Percentiles rank a stretch among this genome's conserved stretches.
phyloP scores from a whole-genome alignment of 345 rosid genomes.

The Schrenkiella parvula region DNA sequence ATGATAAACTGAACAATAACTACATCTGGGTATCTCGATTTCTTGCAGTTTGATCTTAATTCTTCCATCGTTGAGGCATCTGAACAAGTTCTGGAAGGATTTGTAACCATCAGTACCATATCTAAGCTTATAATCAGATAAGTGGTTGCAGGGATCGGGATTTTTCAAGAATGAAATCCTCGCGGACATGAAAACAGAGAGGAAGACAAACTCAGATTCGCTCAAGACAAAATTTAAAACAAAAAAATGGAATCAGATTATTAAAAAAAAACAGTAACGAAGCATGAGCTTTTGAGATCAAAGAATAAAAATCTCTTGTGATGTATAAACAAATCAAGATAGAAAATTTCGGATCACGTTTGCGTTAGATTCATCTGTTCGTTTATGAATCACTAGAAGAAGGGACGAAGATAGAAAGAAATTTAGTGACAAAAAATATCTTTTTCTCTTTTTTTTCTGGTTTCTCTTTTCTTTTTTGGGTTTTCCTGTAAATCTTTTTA shows the following conservation, averaged over 20 bases:
- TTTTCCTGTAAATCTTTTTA: slow-evolving; percentile 1
- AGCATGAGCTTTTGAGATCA: neutral
- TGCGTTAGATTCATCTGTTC: slow-evolving; percentile 19
- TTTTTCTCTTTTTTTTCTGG: neutral
- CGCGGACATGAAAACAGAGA: slow-evolving; percentile 52
- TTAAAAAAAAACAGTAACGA: neutral
- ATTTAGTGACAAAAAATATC: neutral
- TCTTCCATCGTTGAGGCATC: slow-evolving; percentile 45
- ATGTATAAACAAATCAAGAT: neutral
- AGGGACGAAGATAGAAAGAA: slow-evolving; percentile 16
- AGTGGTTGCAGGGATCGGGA: slow-evolving; percentile 70
- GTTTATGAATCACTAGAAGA: slow-evolving; percentile 21
- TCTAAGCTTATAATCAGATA: slow-evolving; percentile 70
- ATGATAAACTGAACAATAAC: slow-evolving; percentile 47
- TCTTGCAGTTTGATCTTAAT: slow-evolving; percentile 39
- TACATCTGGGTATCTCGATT: slow-evolving; percentile 55
- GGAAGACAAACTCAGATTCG: slow-evolving; percentile 23
- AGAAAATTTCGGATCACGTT: slow-evolving; percentile 19
- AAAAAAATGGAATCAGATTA: neutral
- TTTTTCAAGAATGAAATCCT: slow-evolving; percentile 39
- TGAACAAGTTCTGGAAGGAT: slow-evolving; percentile 46
- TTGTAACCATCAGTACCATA: slow-evolving; percentile 54
- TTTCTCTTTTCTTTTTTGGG: neutral
- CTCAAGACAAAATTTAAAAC: no score
- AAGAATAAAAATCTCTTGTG: slow-evolving; percentile 8